Conservation (phyloP, 331 rosid species). For the Malus hybrid region DNA sequence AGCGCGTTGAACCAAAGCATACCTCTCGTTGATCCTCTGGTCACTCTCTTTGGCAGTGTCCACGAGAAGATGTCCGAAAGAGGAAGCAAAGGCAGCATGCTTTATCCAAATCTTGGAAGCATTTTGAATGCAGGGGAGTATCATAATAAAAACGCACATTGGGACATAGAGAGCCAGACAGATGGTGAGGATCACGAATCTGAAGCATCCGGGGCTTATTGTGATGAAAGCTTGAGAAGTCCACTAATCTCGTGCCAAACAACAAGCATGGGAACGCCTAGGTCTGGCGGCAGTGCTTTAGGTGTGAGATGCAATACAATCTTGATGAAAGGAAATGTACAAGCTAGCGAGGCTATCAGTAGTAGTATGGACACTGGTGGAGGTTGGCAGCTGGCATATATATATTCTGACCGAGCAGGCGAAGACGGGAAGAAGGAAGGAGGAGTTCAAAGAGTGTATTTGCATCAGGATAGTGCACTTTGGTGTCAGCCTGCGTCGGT, state of each 20-base stretch:
- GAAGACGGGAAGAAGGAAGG: constrained; percentile 19
- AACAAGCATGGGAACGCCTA: background rate
- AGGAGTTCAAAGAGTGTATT: constrained; percentile 6
- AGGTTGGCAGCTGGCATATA: constrained; percentile 21
- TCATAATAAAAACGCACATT: background rate
- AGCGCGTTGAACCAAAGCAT: background rate
- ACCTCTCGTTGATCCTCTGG: constrained; percentile 20
- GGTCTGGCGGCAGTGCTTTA: background rate
- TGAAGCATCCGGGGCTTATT: background rate
- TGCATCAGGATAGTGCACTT: constrained; percentile 6
- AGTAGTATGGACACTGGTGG: constrained; percentile 15
- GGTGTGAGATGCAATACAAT: background rate
- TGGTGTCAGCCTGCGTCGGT: constrained; percentile 1
- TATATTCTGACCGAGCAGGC: background rate
- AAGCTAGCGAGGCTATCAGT: background rate
- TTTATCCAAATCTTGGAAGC: constrained; percentile 1
- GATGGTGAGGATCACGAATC: constrained; percentile 9
- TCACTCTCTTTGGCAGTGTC: constrained; percentile 15
- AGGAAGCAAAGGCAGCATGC: constrained; percentile 1
- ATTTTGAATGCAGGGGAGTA: background rate
- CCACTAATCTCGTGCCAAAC: constrained; percentile 9
- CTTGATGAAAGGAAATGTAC: background rate
- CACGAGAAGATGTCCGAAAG: constrained; percentile 14
- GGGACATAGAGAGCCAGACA: constrained; percentile 12
- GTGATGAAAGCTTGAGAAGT: constrained; percentile 11